Evolutionary conservation across 2,329 filamentous ascomycete genomes (phyloP).

Genomic region (Alternaria sp.): DNA sequence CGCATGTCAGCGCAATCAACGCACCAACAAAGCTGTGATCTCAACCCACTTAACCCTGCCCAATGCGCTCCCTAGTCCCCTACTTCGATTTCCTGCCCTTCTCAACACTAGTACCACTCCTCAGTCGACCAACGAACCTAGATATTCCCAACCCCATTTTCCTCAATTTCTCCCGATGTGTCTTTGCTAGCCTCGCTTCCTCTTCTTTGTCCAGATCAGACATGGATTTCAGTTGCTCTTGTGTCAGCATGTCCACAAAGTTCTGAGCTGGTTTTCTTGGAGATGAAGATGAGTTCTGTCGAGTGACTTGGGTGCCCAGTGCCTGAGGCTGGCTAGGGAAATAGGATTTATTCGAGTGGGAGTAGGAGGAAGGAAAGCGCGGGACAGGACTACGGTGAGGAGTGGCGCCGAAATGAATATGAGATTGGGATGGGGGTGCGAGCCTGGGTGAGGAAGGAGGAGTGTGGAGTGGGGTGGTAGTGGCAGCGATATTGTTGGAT

Average conservation of each 20-base stretch:
- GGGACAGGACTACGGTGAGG: not conserved
- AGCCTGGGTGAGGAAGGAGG: not conserved
- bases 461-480: not conserved
- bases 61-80: not conserved
- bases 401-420: slow-evolving; percentile 5
- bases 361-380: slow-evolving; percentile 1
- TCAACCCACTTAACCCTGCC: not conserved
- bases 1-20: not conserved
- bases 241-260: not conserved
- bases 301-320: not conserved
- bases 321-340: not conserved
- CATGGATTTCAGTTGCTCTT: slow-evolving; percentile 15
- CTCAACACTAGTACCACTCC: not conserved
- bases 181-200: slow-evolving; percentile 9
- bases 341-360: not conserved
- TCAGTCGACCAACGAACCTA: not conserved
- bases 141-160: not conserved
- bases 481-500: not conserved
- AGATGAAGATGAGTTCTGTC: not conserved
- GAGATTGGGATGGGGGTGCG: not conserved
- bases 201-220: slow-evolving; percentile 17
- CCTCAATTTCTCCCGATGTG: slow-evolving; percentile 1
- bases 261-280: not conserved
- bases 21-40: not conserved
- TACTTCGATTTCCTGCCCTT: not conserved